Base-by-base conservation (phyloP, 352 stramenopile species). In the Phytopythium cucurbitacearum region DNA sequence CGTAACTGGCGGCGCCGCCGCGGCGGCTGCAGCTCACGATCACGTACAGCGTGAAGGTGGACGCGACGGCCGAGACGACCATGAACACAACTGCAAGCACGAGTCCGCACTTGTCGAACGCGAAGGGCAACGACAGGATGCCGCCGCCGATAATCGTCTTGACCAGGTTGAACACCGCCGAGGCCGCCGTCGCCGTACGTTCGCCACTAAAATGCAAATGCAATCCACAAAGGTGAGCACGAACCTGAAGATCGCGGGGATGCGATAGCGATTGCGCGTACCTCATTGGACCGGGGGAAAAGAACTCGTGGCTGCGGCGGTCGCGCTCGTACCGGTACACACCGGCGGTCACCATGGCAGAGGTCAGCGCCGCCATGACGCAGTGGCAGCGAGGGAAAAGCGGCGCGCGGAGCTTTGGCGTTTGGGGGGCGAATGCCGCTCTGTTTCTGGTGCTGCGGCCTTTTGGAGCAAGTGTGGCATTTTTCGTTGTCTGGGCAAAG, bases 111-210 rank as follows among this genome's bases (percentile, higher is more conserved):
- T 87, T 79, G 45, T 85, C 76, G 53, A 90, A 81, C 46, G 80
- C 80, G 48, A 80, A 91, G 21, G 80, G 80, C 51, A 91, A 63
- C 48, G 77, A 87, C 7, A 91, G 73, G 50, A 85, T 71, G 7
- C 80, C 80, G 38, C 78, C 80, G 34, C 80, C 80, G 40, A 91
- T 86, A 56, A 91, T 80, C 12, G 80, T 91, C 47, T 73, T 84
- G 36, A 87, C 77, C 28, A 91, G 64, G 52, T 87, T 90, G 65
- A 90, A 89, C 41, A 90, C 69, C 39, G 77, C 72, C 10, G 72
- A 86, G 38, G 63, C 64, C 32, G 65, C 68, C 15, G 67, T 80
- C 16, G 70, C 75, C 28, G 71, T 79, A 53, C 73, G 76, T 36
- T 69, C 67, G 28, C 42, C 57, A 38, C 68, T 28, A 28, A 28